Percentiles rank a stretch among this genome's conserved stretches.
Conservation (phyloP, 1,139 yeast species). For the Diutina sp. region DNA sequence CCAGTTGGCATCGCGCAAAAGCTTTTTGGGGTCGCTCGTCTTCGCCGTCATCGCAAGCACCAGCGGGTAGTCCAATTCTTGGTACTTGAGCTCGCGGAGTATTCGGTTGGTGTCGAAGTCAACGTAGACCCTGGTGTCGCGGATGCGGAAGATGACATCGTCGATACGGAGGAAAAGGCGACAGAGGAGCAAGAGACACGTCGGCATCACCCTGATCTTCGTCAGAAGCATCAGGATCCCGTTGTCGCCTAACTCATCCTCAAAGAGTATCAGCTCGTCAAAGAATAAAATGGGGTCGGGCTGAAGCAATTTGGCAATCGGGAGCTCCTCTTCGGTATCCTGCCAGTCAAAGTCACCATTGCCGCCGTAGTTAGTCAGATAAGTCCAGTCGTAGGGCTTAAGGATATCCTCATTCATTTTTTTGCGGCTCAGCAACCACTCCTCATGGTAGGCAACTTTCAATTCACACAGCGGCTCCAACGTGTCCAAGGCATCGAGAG, state of each 20-base stretch:
- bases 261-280: conserved; percentile 80
- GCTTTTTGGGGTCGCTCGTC: conserved; percentile 58
- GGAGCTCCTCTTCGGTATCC: conserved; percentile 31
- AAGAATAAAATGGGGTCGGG: conserved; percentile 83
- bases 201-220: conserved; percentile 83
- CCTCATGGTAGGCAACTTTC: conserved; percentile 75
- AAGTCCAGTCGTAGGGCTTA: conserved; percentile 95
- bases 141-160: conserved; percentile 68
- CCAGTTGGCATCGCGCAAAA: conserved; percentile 76
- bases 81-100: conserved; percentile 66
- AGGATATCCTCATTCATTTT: conserved; percentile 21
- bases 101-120: conserved; percentile 60
- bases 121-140: conserved; percentile 74
- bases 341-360: conserved; percentile 10
- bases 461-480: conserved; percentile 33
- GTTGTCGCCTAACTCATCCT: conserved; percentile 93
- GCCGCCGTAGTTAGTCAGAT: conserved; percentile 71
- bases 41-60: conserved; percentile 31
- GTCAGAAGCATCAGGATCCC: conserved; percentile 73
- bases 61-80: conserved; percentile 53
- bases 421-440: conserved; percentile 46
- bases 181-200: conserved; percentile 57
- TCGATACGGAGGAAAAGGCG: conserved; percentile 83
- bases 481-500: conserved; percentile 66
- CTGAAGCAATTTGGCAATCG: conserved; percentile 51